Percentiles rank a stretch among this genome's conserved stretches.
phyloP scores from a whole-genome alignment of 495 filamentous ascomycete genomes.

The Schizothecium vesticola region DNA sequence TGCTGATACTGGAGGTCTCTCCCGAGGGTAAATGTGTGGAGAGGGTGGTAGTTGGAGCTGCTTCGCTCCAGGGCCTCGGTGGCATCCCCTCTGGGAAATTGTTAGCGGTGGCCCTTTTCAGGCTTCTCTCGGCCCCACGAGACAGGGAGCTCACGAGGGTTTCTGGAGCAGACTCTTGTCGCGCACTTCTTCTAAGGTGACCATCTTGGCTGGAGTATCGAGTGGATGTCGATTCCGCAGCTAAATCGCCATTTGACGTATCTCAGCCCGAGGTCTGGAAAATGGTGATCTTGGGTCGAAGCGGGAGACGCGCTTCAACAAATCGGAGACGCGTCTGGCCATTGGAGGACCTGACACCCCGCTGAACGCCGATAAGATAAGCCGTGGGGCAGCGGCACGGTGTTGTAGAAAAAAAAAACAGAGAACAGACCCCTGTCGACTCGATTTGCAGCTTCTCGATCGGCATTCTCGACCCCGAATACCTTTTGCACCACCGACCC shows the following conservation, averaged over 20 bases:
- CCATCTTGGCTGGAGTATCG: slow-evolving; percentile 17
- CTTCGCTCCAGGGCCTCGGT: slow-evolving; percentile 37
- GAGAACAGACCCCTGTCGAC: slow-evolving; percentile 11
- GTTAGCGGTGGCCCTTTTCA: slow-evolving; percentile 12
- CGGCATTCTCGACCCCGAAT: background rate
- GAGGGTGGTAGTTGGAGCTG: slow-evolving; percentile 65
- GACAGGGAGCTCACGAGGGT: slow-evolving; percentile 21
- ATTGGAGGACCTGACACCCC: background rate
- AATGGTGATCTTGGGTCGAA: background rate
- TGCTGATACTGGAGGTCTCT: slow-evolving; percentile 79
- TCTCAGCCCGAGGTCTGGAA: background rate
- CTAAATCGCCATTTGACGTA: background rate
- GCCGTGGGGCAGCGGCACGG: slow-evolving; percentile 25
- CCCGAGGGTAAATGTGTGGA: slow-evolving; percentile 65
- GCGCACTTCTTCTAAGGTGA: slow-evolving; percentile 28
- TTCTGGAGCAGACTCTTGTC: slow-evolving; percentile 26
- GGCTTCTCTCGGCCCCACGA: background rate
- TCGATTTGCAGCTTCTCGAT: background rate
- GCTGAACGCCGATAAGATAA: slow-evolving; percentile 29
- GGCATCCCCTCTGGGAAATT: slow-evolving; percentile 32
- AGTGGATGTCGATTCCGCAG: background rate
- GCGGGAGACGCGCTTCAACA: slow-evolving; percentile 1
- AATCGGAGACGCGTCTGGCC: slow-evolving; percentile 2
- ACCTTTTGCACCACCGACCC: background rate
- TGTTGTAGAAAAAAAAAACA: slow-evolving; percentile 26